phyloP scores from a whole-genome alignment of 2,329 filamentous ascomycete species.

The Chaetomium globosum region DNA sequence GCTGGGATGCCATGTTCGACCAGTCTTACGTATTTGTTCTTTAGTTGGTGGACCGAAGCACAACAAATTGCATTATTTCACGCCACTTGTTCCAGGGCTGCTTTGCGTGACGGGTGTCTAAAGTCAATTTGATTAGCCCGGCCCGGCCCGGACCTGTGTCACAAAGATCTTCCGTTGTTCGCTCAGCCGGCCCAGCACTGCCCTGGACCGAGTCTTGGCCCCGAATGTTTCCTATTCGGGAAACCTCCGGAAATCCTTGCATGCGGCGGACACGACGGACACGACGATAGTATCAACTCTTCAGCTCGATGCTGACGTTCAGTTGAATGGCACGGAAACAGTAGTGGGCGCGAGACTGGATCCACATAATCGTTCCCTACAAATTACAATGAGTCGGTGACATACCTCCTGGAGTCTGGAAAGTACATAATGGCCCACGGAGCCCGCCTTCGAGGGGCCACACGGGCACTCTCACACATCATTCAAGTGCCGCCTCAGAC shows the following conservation, averaged over 20 bases:
- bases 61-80: background rate
- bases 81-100: background rate
- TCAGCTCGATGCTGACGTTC: background rate
- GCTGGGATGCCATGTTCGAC: constrained; percentile 14
- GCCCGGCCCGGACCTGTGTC: too few species aligned
- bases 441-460: background rate
- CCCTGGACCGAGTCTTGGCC: constrained; percentile 14
- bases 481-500: background rate
- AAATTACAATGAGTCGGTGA: too few species aligned
- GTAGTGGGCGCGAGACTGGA: background rate
- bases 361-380: background rate
- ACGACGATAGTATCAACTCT: background rate
- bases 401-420: background rate
- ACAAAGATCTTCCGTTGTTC: background rate
- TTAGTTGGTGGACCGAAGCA: background rate
- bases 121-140: background rate
- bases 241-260: background rate
- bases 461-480: background rate
- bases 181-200: background rate
- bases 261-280: background rate
- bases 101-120: background rate
- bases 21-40: constrained; percentile 19
- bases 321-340: background rate
- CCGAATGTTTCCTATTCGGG: constrained; percentile 3
- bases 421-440: background rate